Conservation (phyloP, 1,139 yeast genomes). For the Blastobotrys ciferrii region DNA sequence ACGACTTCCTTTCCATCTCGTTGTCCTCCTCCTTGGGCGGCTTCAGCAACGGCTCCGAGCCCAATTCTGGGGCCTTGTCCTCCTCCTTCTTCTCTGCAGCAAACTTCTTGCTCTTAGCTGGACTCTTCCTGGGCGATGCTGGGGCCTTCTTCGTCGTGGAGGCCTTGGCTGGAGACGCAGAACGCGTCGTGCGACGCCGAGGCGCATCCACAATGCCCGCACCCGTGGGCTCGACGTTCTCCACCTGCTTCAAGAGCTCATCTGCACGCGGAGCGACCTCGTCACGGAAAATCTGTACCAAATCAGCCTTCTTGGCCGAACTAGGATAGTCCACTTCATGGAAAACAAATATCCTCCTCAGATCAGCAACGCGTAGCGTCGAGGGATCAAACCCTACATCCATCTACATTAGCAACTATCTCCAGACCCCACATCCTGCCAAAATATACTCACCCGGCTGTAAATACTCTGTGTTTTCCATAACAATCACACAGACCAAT, state of each 20-base stretch:
- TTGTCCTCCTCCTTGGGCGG: slow-evolving; percentile 12
- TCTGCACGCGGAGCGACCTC: slow-evolving; percentile 47
- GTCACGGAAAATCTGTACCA: slow-evolving; percentile 52
- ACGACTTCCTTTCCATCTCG: slow-evolving; percentile 7
- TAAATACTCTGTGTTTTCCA: slow-evolving; percentile 23
- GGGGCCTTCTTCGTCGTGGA: neutral
- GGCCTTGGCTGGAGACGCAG: slow-evolving; percentile 3
- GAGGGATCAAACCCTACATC: slow-evolving; percentile 59
- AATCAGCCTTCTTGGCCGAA: slow-evolving; percentile 60
- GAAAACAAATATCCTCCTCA: slow-evolving; percentile 59
- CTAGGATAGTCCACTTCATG: slow-evolving; percentile 58
- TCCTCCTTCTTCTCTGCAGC: slow-evolving; percentile 10
- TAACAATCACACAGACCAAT: slow-evolving; percentile 2
- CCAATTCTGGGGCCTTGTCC: slow-evolving; percentile 10
- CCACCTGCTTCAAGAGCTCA: slow-evolving; percentile 35
- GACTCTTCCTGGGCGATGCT: slow-evolving; percentile 2
- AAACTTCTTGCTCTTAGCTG: neutral
- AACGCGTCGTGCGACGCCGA: slow-evolving; percentile 17
- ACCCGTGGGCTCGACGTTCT: slow-evolving; percentile 30
- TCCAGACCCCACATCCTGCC: neutral
- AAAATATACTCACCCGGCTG: slow-evolving; percentile 19
- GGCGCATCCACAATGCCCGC: slow-evolving; percentile 37
- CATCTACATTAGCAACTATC: slow-evolving; percentile 7
- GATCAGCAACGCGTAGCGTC: slow-evolving; percentile 57
- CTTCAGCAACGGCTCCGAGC: neutral